A percentile compares a stretch with the other conserved stretches of the same genome.
These are phyloP conservation scores for Bryum argenteum DNA, from an alignment of 225 moss, liverwort and hornwort species.

Conservation along the genomic window DNA sequence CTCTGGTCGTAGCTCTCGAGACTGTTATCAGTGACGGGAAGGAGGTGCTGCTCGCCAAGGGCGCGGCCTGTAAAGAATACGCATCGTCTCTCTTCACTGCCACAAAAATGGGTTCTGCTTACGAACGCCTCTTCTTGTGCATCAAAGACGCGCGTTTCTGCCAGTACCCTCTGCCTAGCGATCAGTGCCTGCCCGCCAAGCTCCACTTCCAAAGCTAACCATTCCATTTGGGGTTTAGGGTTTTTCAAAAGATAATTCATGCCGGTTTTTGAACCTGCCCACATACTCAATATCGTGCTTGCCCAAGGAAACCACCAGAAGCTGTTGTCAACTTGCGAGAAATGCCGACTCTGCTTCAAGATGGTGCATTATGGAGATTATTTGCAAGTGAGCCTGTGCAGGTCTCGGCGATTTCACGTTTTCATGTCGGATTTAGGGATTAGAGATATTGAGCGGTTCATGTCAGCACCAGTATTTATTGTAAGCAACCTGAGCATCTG, in stretches of 20 bases:
- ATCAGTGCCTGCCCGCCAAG: constrained; percentile 42
- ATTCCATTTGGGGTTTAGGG: background rate
- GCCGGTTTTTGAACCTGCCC: background rate
- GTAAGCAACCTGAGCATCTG: background rate
- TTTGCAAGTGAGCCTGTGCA: too few species aligned
- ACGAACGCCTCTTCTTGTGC: constrained; percentile 88
- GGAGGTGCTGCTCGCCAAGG: constrained; percentile 52
- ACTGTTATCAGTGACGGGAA: constrained; percentile 67
- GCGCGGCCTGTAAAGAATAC: constrained; percentile 61
- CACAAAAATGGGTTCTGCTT: constrained; percentile 82
- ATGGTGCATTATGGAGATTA: background rate
- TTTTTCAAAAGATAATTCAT: constrained; percentile 5
- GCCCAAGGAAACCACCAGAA: background rate
- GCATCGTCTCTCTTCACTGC: constrained; percentile 83
- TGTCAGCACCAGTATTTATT: background rate
- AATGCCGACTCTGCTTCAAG: background rate
- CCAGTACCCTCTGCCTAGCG: constrained; percentile 69
- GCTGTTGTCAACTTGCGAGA: too few species aligned
- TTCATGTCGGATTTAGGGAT: background rate
- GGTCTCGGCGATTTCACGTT: background rate
- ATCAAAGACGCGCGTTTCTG: constrained; percentile 74
- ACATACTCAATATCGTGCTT: background rate
- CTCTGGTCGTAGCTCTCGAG: constrained; percentile 58
- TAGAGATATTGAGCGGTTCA: background rate
- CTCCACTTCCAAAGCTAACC: constrained; percentile 8